Conservation (phyloP, 2,329 filamentous ascomycete genomes). For the Cytospora piceicola region DNA sequence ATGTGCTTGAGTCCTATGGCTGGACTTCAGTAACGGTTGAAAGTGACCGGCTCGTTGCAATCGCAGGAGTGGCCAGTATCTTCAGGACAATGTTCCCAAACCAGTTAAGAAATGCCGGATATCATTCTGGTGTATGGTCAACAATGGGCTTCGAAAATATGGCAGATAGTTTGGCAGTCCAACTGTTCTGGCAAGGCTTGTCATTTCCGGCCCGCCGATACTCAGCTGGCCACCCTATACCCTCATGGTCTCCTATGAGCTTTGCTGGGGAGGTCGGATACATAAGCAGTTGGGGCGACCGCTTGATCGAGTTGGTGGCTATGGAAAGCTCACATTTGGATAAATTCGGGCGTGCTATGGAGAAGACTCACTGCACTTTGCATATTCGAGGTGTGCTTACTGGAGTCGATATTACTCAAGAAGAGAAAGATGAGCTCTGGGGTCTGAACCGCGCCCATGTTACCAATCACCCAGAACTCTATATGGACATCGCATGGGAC, state of each 20-base stretch:
- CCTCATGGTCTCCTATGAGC: conserved; percentile 8
- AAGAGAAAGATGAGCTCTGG: not conserved
- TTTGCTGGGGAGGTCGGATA: not conserved
- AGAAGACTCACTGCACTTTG: not conserved
- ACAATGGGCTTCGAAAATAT: not conserved
- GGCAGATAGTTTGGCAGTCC: not conserved
- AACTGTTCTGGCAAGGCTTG: not conserved
- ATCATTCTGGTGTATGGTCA: conserved; percentile 7
- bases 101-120: not conserved
- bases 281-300: too few relatives aligned
- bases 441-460: not conserved
- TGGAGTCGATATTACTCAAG: not conserved
- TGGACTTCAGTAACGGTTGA: not conserved
- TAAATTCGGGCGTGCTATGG: conserved; percentile 3
- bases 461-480: not conserved
- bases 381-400: conserved; percentile 8
- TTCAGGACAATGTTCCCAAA: not conserved
- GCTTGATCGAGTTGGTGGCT: not conserved
- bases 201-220: not conserved
- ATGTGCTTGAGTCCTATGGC: conserved; percentile 3
- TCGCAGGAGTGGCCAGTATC: conserved; percentile 2
- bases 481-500: not conserved
- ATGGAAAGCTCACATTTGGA: not conserved
- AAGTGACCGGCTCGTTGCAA: conserved; percentile 8
- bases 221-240: conserved; percentile 10